A percentile compares a stretch with the other conserved stretches of the same genome.
phyloP scores from a whole-genome alignment of 108 stramenopile species.

The Cylindrotheca fusiformis region DNA sequence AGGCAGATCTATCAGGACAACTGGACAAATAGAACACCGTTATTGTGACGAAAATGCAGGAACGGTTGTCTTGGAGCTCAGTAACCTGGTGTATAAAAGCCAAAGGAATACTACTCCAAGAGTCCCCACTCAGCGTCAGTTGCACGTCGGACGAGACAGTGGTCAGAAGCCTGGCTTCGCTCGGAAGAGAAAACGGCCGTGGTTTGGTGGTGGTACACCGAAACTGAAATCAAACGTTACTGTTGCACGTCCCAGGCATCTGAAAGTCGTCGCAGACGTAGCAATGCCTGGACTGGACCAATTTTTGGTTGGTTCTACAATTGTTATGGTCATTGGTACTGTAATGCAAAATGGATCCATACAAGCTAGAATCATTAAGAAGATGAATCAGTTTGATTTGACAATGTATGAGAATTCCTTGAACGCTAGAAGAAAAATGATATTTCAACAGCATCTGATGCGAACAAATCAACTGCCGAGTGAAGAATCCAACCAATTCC shows the following conservation, averaged over 20 bases:
- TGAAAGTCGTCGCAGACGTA: constrained; percentile 24
- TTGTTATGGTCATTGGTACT: constrained; percentile 20
- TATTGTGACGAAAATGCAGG: constrained; percentile 2
- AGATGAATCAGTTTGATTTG: constrained; percentile 8
- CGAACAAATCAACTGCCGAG: neutral
- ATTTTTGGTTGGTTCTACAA: constrained; percentile 11
- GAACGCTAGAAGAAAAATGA: neutral
- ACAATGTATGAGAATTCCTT: constrained; percentile 9
- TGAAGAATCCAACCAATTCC: neutral
- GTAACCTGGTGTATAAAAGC: neutral
- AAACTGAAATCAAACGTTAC: neutral
- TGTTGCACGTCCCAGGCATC: neutral
- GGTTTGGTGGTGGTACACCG: neutral
- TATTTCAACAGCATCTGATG: constrained; percentile 1
- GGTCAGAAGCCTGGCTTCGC: neutral
- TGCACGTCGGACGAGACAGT: too few species aligned
- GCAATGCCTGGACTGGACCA: constrained; percentile 3
- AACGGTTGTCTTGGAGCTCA: neutral
- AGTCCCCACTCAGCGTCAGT: too few species aligned
- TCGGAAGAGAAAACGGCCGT: neutral
- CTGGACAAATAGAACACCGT: constrained; percentile 18
- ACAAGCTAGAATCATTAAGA: constrained; percentile 1
- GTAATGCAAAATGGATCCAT: constrained; percentile 7
- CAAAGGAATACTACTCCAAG: too few species aligned
- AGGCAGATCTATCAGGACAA: constrained; percentile 16